phyloP scores from a whole-genome alignment of 1,139 yeast genomes.

The Hyphopichia pseudoburtonii region DNA sequence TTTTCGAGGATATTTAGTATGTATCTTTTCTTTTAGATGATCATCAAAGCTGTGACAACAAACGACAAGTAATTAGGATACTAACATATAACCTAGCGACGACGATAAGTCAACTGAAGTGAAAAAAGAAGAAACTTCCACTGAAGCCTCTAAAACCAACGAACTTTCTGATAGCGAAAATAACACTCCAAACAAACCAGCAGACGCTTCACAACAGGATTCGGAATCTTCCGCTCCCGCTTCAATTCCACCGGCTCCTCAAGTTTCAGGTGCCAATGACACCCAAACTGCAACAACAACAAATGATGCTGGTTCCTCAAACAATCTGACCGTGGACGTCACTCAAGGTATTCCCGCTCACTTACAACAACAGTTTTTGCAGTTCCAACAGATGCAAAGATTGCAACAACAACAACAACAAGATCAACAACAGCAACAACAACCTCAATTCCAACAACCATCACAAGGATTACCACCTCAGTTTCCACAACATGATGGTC shows the following conservation, averaged over 20 bases:
- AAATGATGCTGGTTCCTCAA: constrained; percentile 1
- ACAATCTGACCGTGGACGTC: constrained; percentile 1
- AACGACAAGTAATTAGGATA: no score
- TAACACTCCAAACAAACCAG: neutral
- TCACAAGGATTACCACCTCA: neutral
- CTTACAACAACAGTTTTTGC: constrained; percentile 8
- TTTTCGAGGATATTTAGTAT: constrained; percentile 80
- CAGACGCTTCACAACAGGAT: no score
- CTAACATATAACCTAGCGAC: no score
- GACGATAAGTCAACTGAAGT: neutral
- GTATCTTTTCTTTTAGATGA: no score
- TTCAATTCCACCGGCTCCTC: constrained; percentile 8
- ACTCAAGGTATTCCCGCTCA: constrained; percentile 4
- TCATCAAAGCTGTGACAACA: no score
- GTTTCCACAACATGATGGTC: constrained; percentile 1
- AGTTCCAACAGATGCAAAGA: constrained; percentile 11
- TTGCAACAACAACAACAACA: constrained; percentile 7
- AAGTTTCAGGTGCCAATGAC: constrained; percentile 8
- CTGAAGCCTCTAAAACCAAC: constrained; percentile 3
- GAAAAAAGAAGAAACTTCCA: constrained; percentile 12
- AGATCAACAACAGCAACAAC: constrained; percentile 9
- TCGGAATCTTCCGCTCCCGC: constrained; percentile 6
- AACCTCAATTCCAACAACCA: constrained; percentile 6
- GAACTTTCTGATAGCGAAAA: neutral
- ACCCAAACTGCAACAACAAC: no score